Evolutionary conservation across 352 stramenopile species (phyloP).

Genomic region (Aphanomyces stellatus): DNA sequence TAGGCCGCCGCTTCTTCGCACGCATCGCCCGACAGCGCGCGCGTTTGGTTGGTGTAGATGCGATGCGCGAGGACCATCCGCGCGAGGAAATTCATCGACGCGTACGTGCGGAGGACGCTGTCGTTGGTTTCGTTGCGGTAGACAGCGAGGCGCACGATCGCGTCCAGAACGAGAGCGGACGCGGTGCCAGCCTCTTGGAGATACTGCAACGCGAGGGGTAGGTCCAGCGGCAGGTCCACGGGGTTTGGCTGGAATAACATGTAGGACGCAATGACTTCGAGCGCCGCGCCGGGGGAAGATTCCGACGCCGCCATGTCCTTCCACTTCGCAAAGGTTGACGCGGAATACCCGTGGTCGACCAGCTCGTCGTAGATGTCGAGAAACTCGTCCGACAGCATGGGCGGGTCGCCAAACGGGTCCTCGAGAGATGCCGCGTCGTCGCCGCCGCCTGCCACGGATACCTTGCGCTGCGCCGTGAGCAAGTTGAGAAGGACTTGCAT

Average conservation of each 20-base stretch:
- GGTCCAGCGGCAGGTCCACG: neutral
- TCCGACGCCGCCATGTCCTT: neutral
- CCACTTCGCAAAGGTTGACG: constrained; percentile 1
- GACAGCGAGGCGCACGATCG: neutral
- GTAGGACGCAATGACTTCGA: constrained; percentile 3
- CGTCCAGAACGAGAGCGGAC: neutral
- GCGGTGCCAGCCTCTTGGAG: neutral
- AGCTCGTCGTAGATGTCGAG: constrained; percentile 10
- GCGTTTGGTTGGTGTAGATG: neutral
- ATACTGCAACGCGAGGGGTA: neutral
- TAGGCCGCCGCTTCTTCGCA: neutral
- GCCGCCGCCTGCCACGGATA: neutral
- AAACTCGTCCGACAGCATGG: constrained; percentile 5
- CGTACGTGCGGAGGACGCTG: neutral
- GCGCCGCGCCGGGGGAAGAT: neutral
- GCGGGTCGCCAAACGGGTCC: neutral
- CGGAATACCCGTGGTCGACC: neutral
- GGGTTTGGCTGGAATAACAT: constrained; percentile 10
- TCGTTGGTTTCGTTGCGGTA: neutral
- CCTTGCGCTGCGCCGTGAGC: neutral
- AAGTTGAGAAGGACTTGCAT: constrained; percentile 9
- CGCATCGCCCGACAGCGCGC: neutral
- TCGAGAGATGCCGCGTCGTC: neutral
- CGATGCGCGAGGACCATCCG: constrained; percentile 3
- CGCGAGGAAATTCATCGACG: constrained; percentile 1